These are phyloP conservation scores for Clavispora fructus DNA, from an alignment of 805 yeast species.

Conservation along the genomic window DNA sequence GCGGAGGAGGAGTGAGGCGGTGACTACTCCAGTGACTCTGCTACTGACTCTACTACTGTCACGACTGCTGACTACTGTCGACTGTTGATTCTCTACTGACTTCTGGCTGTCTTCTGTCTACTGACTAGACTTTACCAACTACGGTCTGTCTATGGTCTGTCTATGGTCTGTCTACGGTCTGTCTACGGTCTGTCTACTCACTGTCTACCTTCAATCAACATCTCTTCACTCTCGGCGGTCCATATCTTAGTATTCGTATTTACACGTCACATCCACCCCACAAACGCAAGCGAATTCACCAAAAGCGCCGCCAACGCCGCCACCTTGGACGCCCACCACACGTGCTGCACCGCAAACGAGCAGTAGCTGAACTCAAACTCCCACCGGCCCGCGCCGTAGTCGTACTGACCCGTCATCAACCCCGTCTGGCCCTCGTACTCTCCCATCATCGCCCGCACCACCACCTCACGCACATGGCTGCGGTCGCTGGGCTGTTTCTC, in stretches of 20 bases:
- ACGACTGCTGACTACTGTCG: too few relatives aligned
- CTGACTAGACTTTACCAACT: too few relatives aligned
- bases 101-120: too few relatives aligned
- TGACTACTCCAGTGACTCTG: too few relatives aligned
- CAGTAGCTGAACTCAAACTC: constrained; percentile 68
- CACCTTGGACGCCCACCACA: constrained; percentile 90
- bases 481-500: constrained; percentile 21
- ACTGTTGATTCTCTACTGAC: too few relatives aligned
- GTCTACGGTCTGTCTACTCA: too few relatives aligned
- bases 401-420: constrained; percentile 67
- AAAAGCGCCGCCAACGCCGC: constrained; percentile 27
- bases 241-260: too few relatives aligned
- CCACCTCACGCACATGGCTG: constrained; percentile 61
- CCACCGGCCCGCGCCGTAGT: constrained; percentile 44
- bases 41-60: too few relatives aligned
- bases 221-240: too few relatives aligned
- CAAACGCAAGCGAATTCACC: constrained; percentile 18
- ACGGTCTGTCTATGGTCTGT: too few relatives aligned
- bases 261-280: not conserved
- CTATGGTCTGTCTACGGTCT: too few relatives aligned
- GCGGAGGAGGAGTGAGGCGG: constrained; percentile 8
- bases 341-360: constrained; percentile 80
- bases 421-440: constrained; percentile 91
- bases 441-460: constrained; percentile 95
- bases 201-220: too few relatives aligned